A percentile compares a stretch with the other conserved stretches of the same genome.
Evolutionary conservation across 345 rosid genomes (phyloP).

Genomic region (Cardamine resedifolia): DNA sequence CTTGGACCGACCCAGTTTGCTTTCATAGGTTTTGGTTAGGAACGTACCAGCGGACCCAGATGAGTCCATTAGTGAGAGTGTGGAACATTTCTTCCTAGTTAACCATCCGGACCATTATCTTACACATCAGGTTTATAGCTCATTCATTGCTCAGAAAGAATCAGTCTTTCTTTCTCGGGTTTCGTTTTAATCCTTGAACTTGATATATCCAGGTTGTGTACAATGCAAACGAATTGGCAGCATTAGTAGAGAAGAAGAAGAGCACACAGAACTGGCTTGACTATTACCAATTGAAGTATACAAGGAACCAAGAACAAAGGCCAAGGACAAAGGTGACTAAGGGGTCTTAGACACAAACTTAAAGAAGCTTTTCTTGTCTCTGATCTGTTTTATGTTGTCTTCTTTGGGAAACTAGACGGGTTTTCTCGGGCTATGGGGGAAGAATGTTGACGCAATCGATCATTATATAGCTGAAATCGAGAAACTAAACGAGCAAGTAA

Average conservation of each 20-base stretch:
- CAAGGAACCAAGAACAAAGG: slow-evolving; percentile 49
- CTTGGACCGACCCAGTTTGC: not conserved
- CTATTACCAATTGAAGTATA: slow-evolving; percentile 65
- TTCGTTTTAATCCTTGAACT: not conserved
- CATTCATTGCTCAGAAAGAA: slow-evolving; percentile 2
- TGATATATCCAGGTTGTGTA: slow-evolving; percentile 58
- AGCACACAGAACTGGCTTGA: slow-evolving; percentile 82
- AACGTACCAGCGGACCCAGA: slow-evolving; percentile 84
- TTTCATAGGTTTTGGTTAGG: slow-evolving; percentile 70
- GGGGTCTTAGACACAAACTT: slow-evolving; percentile 4
- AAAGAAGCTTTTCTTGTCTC: slow-evolving; percentile 18
- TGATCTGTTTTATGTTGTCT: slow-evolving; percentile 7
- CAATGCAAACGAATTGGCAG: slow-evolving; percentile 79
- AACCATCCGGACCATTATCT: slow-evolving; percentile 84
- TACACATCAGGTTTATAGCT: slow-evolving; percentile 58
- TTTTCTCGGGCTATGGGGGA: slow-evolving; percentile 75
- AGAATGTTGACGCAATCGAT: slow-evolving; percentile 82
- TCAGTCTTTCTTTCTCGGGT: not conserved
- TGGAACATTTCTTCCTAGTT: slow-evolving; percentile 81
- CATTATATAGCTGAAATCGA: slow-evolving; percentile 59
- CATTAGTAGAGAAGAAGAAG: slow-evolving; percentile 69
- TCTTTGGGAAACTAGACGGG: slow-evolving; percentile 58
- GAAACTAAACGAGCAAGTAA: slow-evolving; percentile 69
- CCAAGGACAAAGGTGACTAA: slow-evolving; percentile 64
- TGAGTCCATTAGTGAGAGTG: slow-evolving; percentile 76